A percentile compares a stretch with the other conserved stretches of the same genome.
Evolutionary conservation across 306 rosid genomes (phyloP).

Genomic region (Cucumis cinereus): DNA sequence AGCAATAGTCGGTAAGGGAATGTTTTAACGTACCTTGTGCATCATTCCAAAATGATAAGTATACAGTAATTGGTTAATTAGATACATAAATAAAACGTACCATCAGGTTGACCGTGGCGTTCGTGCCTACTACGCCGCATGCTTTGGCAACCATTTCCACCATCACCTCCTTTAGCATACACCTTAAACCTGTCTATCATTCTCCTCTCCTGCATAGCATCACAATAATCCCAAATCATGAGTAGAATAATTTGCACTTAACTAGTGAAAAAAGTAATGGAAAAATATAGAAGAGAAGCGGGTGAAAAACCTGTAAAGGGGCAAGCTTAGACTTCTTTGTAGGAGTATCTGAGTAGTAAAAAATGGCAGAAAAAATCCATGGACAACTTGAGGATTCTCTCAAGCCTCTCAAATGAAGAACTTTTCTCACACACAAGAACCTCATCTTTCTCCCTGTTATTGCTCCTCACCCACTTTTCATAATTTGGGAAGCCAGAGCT

Average conservation of each 20-base stretch:
- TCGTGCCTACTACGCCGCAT: conserved; percentile 50
- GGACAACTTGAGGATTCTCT: conserved; percentile 26
- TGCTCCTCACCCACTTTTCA: conserved; percentile 8
- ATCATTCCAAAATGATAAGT: not conserved
- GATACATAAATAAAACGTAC: conserved; percentile 21
- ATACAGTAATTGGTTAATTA: not conserved
- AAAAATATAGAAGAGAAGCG: not conserved
- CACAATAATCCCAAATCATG: not conserved
- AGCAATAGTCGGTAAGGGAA: not conserved
- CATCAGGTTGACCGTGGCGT: conserved; percentile 54
- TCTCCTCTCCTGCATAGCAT: conserved; percentile 57
- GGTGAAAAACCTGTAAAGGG: conserved; percentile 60
- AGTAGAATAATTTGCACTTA: not conserved
- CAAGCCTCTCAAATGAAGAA: conserved; percentile 24
- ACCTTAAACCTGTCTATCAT: conserved; percentile 67
- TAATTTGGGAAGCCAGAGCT: not conserved
- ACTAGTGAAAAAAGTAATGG: not conserved
- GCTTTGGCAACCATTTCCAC: conserved; percentile 84
- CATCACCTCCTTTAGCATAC: conserved; percentile 79
- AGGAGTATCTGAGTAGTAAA: conserved; percentile 36
- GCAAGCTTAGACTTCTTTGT: conserved; percentile 58
- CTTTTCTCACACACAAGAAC: conserved; percentile 24
- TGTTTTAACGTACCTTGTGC: not conserved
- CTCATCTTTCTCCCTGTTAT: conserved; percentile 27
- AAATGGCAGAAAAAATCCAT: conserved; percentile 28